Evolutionary conservation across 2,329 filamentous ascomycete species (phyloP), one percentile per base, ranked within the genome.

Genomic region (Sporothrix pallida): DNA sequence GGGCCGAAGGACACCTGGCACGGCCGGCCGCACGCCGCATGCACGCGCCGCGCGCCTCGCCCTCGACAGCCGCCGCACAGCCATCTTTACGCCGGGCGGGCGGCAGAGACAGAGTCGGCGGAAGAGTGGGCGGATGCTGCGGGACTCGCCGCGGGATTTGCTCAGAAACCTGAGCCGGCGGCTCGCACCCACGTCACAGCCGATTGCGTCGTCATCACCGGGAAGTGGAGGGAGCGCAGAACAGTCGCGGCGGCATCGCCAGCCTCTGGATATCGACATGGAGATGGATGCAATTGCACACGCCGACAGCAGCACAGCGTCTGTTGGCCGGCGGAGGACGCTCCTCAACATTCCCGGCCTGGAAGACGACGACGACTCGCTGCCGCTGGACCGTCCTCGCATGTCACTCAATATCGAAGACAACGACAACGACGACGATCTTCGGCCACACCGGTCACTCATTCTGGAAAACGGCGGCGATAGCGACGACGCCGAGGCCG

Each of bases 21-120:
- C 83, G 77, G 82, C 46, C 78, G 82, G 84, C 56, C 79, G 80
- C 8, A 91, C 89, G 20, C 89, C 89, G 0, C 89, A 91, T 78
- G 88, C 87, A 65, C 87, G 86, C 77, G 89, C 89, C 12, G 89
- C 89, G 60, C 86, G 86, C 67, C 84, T 87, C 63, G 86, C 88
- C 46, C 83, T 91, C 71, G 86, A 90, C 76, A 85, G 87, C 75
- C 87, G 89, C 5, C 86, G 89, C 58, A 86, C 87, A 2, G 87
- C 87, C 65, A 83, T 89, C 67, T 85, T 90, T 75, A 91, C 89
- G 0, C 89, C 89, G 0, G 88, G 88, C 20, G 75, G 76, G 8
- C 75, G 75, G 8, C 86, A 74, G 86, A 75, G 85, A 86, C 71
- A 74, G 86, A 75, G 85, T 86, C 71, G 85, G 87, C 23, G 89